Evolutionary conservation across 1,284 basidiomycete genomes (phyloP), one percentile per base, ranked within the genome.

Genomic region (Pyrrhoderma lamaoense): DNA sequence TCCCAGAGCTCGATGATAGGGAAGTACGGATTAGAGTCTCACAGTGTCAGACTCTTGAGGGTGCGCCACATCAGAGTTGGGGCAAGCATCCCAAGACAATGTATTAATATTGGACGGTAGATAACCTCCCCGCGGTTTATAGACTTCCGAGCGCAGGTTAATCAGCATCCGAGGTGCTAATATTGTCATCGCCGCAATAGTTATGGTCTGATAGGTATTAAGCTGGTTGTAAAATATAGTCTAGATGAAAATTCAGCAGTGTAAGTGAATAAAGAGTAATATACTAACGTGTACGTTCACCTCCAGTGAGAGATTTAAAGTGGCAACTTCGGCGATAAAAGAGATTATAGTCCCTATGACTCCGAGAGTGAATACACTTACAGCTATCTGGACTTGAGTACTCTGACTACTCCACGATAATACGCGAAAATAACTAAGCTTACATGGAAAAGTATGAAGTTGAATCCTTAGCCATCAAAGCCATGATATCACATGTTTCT

Each of bases 391-490:
- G n/a, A 36, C 38, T 16, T 8, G 19, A 21, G 38, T 16, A 16
- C n/a, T 36, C 35, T 9, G 35, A 40, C 23, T 7, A 34, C 4
- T 16, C 9, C 13, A 34, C 8, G 37, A 16, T 42, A 18, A 27
- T n/a, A 3, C 8, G 11, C 27, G 9, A 11, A 34, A 27, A n/a
- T 3, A 19, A 5, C 5, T 5, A 42, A 16, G 25, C 49, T 36
- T 27, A 44, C 49, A 45, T 16, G 27, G 49, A 39, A 35, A 51
- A 51, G 18, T 51, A 51, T 22, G 34, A 9, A 3, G 36, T 35
- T 11, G 49, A 51, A 44, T 51, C 49, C 36, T 34, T 51, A 3
- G 49, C 49, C 39, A 51, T 51, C n/a, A 36, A 8, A 3, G 49
- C 16, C 22, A 16, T 43, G 23, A 51, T 45, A 34, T 51, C 49